phyloP scores from a whole-genome alignment of 345 rosid species.

The Brassica nigra region DNA sequence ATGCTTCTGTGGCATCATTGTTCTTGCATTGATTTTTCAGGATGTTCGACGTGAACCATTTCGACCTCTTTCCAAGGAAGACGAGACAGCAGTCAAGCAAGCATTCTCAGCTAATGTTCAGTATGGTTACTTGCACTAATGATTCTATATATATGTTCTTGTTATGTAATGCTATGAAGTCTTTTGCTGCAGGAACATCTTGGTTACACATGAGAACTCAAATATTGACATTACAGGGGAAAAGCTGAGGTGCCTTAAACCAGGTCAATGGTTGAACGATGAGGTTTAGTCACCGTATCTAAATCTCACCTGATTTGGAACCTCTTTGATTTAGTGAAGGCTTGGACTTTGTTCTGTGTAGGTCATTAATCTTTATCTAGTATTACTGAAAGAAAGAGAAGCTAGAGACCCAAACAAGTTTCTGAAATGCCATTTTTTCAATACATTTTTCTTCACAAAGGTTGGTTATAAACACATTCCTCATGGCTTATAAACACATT shows the following conservation, averaged over 20 bases:
- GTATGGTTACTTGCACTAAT: constrained; percentile 40
- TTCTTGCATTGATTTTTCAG: constrained; percentile 18
- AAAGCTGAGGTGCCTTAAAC: constrained; percentile 67
- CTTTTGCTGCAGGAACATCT: constrained; percentile 46
- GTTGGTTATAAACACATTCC: constrained; percentile 39
- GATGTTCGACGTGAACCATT: constrained; percentile 25
- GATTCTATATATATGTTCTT: background rate
- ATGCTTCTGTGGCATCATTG: background rate
- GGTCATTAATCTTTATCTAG: constrained; percentile 89
- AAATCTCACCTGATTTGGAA: background rate
- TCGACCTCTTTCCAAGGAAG: constrained; percentile 30
- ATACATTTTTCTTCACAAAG: constrained; percentile 92
- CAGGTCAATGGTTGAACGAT: constrained; percentile 88
- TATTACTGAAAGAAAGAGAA: constrained; percentile 91
- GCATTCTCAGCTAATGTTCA: constrained; percentile 41
- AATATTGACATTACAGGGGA: constrained; percentile 75
- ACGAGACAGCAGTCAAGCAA: constrained; percentile 25
- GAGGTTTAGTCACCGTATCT: constrained; percentile 56
- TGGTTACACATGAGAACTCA: constrained; percentile 63
- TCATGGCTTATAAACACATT: constrained; percentile 15
- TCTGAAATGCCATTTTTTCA: constrained; percentile 91
- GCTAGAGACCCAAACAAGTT: constrained; percentile 81
- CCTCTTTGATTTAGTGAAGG: constrained; percentile 13
- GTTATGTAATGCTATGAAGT: constrained; percentile 12
- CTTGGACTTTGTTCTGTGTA: constrained; percentile 40